Base-by-base conservation (phyloP, 2,329 filamentous ascomycete genomes). In the Lojkania enalia region DNA sequence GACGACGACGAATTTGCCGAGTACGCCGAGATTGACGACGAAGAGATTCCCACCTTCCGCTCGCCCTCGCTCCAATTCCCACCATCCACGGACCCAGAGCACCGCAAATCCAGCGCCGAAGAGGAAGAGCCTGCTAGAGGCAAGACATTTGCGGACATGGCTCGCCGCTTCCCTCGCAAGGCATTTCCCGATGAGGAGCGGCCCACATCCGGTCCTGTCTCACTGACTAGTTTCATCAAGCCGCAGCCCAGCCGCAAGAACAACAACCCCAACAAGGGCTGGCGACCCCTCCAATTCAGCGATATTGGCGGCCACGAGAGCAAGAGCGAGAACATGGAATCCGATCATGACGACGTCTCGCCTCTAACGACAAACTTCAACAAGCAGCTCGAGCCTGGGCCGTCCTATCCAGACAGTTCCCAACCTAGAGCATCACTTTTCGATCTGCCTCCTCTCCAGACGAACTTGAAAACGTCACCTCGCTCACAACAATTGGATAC, bases 81-180 rank as follows among this genome's bases (percentile, higher is more conserved):
- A 14, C 18, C 30, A 2, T 23, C 46, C 3, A 20, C 29, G 14
- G 15, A 39, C 19, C 38, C 39, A 12, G 15, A 48, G n/a, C 20
- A 13, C 15, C 42, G 40, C 15, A 21, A 39, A 18, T 12, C 18
- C 2, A 15, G 9, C 29, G n/a, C 12, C 35, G 18, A 18, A 20
- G 15, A 31, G 38, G 21, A 44, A 14, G 30, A 39, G n/a, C n/a
- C 32, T 32, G 31, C 42, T 13, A 43, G 20, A 16, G 42, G 44
- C 9, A 52, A 48, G 5, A 61, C 57, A 3, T 64, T 66, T 25
- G 62, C 60, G 25, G 57, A 64, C 18, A 68, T 69, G 64, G 57
- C 61, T 3, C 58, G 61, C 30, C 48, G 56, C 12, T 51, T 41
- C 23, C 42, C 52, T 42, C 44, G 41, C 12, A 32, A 43, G 14